A percentile compares a stretch with the other conserved stretches of the same genome.
phyloP scores from a whole-genome alignment of 2,329 filamentous ascomycete species.

The Hypoxylon sp. region DNA sequence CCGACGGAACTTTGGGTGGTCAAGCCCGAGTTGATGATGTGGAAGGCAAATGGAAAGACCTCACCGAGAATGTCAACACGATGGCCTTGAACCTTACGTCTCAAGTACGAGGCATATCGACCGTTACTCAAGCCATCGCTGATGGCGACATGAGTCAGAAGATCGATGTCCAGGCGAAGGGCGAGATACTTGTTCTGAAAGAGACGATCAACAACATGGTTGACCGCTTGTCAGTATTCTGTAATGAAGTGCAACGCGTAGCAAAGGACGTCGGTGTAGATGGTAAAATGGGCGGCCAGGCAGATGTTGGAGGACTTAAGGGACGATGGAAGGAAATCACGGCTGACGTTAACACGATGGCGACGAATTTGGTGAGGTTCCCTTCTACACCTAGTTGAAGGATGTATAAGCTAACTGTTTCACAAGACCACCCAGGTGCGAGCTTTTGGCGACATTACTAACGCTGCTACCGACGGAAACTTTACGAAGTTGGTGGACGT shows the following conservation, averaged over 20 bases:
- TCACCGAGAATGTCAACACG: conserved; percentile 90
- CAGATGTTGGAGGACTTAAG: conserved; percentile 91
- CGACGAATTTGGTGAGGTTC: conserved; percentile 70
- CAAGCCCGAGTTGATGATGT: conserved; percentile 96
- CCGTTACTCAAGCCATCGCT: conserved; percentile 94
- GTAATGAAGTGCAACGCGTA: conserved; percentile 94
- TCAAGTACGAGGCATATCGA: conserved; percentile 91
- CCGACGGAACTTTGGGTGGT: conserved; percentile 92
- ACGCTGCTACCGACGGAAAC: conserved; percentile 95
- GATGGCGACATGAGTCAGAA: conserved; percentile 96
- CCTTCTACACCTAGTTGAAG: not conserved
- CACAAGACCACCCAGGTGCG: conserved; percentile 91
- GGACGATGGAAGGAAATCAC: conserved; percentile 99
- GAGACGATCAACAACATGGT: conserved; percentile 99
- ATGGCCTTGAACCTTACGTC: conserved; percentile 79
- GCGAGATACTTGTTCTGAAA: conserved; percentile 93
- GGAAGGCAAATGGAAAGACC: conserved; percentile 97
- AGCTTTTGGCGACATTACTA: conserved; percentile 98
- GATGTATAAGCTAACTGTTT: conserved; percentile 7
- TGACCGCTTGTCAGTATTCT: conserved; percentile 93
- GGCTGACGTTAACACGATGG: conserved; percentile 95
- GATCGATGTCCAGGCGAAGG: conserved; percentile 94
- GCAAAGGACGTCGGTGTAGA: conserved; percentile 97
- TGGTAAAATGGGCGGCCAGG: conserved; percentile 98
- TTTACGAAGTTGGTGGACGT: conserved; percentile 98